A percentile compares a stretch with the other conserved stretches of the same genome.
Conservation (phyloP, 2,329 filamentous ascomycete species). For the Phialophora macrospora region DNA sequence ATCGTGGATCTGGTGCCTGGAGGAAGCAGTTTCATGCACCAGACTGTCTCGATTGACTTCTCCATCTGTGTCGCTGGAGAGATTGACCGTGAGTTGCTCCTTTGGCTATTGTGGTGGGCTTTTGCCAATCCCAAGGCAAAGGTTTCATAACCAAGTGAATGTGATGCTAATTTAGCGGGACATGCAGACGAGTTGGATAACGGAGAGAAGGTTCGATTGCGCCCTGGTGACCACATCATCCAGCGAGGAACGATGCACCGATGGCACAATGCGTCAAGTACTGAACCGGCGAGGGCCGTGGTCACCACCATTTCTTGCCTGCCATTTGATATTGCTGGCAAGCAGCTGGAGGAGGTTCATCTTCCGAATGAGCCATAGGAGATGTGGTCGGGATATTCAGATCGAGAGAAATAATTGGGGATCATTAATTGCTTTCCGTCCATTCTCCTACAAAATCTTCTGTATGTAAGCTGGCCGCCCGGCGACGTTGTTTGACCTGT, state of each 20-base stretch:
- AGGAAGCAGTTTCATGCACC: constrained; percentile 31
- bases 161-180: constrained; percentile 1
- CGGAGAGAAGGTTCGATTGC: constrained; percentile 33
- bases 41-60: constrained; percentile 35
- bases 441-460: neutral
- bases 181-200: constrained; percentile 26
- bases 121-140: neutral
- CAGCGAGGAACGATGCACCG: constrained; percentile 37
- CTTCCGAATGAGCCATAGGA: neutral
- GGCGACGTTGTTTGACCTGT: neutral
- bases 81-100: constrained; percentile 31
- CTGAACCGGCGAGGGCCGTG: constrained; percentile 31
- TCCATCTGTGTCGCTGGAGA: constrained; percentile 33
- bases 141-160: neutral
- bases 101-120: neutral
- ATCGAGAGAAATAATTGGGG: neutral
- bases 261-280: constrained; percentile 35
- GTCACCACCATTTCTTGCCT: constrained; percentile 29
- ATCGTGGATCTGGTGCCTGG: constrained; percentile 34
- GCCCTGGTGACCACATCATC: constrained; percentile 37
- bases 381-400: neutral
- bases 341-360: constrained; percentile 30
- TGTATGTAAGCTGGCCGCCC: neutral
- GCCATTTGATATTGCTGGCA: constrained; percentile 35
- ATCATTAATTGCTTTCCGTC: neutral